Conservation (phyloP, 495 filamentous ascomycete species). For the Lasiosphaeris hirsuta region DNA sequence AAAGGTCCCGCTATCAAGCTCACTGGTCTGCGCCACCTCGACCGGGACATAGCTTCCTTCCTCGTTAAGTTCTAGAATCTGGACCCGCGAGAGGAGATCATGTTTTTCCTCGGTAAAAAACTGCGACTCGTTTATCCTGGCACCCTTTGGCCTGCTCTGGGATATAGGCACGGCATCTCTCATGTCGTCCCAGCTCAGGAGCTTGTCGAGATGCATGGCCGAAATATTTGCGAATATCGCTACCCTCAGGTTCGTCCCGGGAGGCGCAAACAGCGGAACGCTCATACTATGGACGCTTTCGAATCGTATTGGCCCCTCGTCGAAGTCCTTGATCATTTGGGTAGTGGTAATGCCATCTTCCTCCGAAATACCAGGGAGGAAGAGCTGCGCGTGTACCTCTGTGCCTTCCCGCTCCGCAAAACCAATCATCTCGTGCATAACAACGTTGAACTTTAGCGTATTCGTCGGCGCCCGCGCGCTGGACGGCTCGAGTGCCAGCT, state of each 20-base stretch:
- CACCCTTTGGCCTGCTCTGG: conserved; percentile 58
- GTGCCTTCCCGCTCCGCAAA: conserved; percentile 96
- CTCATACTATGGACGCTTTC: conserved; percentile 99
- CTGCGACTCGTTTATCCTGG: conserved; percentile 82
- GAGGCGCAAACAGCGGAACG: conserved; percentile 79
- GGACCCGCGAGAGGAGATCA: conserved; percentile 81
- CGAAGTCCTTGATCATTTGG: conserved; percentile 90
- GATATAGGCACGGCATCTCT: conserved; percentile 60
- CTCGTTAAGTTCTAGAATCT: conserved; percentile 88
- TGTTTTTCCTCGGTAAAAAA: conserved; percentile 92
- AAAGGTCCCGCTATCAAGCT: conserved; percentile 79
- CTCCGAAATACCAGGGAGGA: conserved; percentile 87
- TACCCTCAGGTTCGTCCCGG: conserved; percentile 73
- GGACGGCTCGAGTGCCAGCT: conserved; percentile 88
- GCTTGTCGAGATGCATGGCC: conserved; percentile 91
- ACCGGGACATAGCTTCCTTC: conserved; percentile 87
- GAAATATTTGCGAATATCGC: conserved; percentile 91
- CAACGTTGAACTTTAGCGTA: conserved; percentile 96
- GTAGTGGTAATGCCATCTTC: conserved; percentile 92
- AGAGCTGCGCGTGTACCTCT: conserved; percentile 92
- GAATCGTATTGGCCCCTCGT: conserved; percentile 91
- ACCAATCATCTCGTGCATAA: conserved; percentile 95
- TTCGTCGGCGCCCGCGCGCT: conserved; percentile 88
- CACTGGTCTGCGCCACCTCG: conserved; percentile 81
- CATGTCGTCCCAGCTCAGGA: conserved; percentile 99